Conservation (phyloP, 768 basidiomycete genomes). For the Boletus edulis region DNA sequence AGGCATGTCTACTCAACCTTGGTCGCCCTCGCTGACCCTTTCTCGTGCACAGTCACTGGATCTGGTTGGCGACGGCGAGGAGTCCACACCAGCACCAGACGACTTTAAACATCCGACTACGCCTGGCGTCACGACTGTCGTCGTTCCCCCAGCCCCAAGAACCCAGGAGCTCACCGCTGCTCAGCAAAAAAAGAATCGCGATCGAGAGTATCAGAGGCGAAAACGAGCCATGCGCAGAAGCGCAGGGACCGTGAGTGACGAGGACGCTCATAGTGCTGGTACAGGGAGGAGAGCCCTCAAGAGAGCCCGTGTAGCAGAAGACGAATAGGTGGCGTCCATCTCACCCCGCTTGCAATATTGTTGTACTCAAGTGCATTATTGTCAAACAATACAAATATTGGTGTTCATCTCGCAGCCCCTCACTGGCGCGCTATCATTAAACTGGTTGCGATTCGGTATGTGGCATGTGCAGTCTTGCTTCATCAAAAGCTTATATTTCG, state of each 20-base stretch:
- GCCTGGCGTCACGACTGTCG: conserved; percentile 71
- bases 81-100: conserved; percentile 59
- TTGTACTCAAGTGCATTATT: conserved; percentile 7
- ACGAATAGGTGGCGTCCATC: conserved; percentile 45
- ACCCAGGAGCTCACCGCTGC: conserved; percentile 66
- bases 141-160: conserved; percentile 70
- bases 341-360: background rate
- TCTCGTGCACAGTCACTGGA: conserved; percentile 64
- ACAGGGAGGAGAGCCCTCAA: conserved; percentile 64
- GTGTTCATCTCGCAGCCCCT: background rate
- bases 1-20: conserved; percentile 41
- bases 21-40: conserved; percentile 1
- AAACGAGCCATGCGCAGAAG: conserved; percentile 68
- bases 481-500: conserved; percentile 32
- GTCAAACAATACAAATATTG: background rate
- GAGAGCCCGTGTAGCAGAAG: conserved; percentile 62
- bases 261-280: conserved; percentile 49
- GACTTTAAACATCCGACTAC: conserved; percentile 68
- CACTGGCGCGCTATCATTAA: too few species aligned
- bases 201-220: conserved; percentile 77
- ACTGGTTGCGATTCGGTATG: too few species aligned
- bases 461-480: too few species aligned
- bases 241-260: conserved; percentile 68
- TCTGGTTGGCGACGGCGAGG: conserved; percentile 66
- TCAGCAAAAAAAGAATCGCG: conserved; percentile 74